phyloP scores from a whole-genome alignment of 75 land plant genomes.

The Pinus tabuliformis region DNA sequence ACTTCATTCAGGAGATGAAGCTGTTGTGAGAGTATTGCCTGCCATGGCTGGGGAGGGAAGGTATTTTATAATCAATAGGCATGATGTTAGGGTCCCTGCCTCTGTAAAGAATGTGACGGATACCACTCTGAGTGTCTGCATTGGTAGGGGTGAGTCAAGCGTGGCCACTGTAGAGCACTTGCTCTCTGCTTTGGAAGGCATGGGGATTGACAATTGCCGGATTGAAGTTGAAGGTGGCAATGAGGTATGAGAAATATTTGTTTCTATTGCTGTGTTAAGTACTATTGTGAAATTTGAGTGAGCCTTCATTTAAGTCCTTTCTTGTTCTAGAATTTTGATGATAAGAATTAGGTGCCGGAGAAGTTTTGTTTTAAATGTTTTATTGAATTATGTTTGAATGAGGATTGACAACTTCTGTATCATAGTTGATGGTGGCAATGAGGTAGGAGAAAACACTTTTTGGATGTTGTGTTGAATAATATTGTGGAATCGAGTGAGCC shows the following conservation, averaged over 20 bases:
- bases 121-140: slow-evolving; percentile 70
- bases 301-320: no score
- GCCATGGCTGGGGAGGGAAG: slow-evolving; percentile 73
- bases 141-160: slow-evolving; percentile 27
- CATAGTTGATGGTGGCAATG: slow-evolving; percentile 56
- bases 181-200: slow-evolving; percentile 87
- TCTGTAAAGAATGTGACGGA: slow-evolving; percentile 35
- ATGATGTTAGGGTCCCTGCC: slow-evolving; percentile 43
- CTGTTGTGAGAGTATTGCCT: slow-evolving; percentile 54
- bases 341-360: no score
- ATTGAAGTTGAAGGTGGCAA: slow-evolving; percentile 66
- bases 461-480: not conserved
- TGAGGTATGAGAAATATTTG: slow-evolving; percentile 32
- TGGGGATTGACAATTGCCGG: slow-evolving; percentile 86
- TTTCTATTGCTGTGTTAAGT: not conserved
- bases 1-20: slow-evolving; percentile 64
- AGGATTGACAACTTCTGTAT: slow-evolving; percentile 92
- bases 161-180: slow-evolving; percentile 88
- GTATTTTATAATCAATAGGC: slow-evolving; percentile 35
- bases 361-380: no score
- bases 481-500: no score
- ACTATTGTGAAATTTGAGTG: no score
- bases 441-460: slow-evolving; percentile 22
- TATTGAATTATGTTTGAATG: slow-evolving; percentile 3
- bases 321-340: no score